These are phyloP conservation scores for Herpetomonas tarakana DNA, from an alignment of 208 protist species.

Conservation along the genomic window DNA sequence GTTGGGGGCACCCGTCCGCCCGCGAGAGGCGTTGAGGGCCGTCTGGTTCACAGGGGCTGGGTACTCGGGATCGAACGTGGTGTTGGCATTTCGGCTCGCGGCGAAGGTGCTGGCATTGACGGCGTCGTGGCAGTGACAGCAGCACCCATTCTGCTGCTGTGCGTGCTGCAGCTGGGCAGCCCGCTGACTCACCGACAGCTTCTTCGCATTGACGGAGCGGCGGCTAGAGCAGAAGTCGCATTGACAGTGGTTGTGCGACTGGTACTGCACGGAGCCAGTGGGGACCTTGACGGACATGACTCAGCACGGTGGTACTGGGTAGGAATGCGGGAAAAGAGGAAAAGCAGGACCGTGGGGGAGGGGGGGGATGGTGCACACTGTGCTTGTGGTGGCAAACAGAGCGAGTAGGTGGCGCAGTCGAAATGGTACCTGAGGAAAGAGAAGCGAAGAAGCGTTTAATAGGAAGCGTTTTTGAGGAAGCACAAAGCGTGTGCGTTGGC, in stretches of 20 bases:
- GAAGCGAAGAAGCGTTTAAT: too few species aligned
- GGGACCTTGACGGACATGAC: slow-evolving; percentile 70
- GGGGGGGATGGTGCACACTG: too few species aligned
- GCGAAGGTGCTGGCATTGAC: slow-evolving; percentile 17
- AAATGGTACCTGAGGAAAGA: too few species aligned
- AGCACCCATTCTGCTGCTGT: slow-evolving; percentile 48
- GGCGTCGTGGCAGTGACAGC: slow-evolving; percentile 45
- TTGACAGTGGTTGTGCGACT: slow-evolving; percentile 81
- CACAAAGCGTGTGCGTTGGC: too few species aligned
- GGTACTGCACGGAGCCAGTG: slow-evolving; percentile 54
- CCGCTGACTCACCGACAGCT: slow-evolving; percentile 48
- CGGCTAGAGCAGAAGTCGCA: slow-evolving; percentile 87
- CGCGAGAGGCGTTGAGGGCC: slow-evolving; percentile 66
- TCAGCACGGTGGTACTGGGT: not conserved
- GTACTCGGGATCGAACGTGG: slow-evolving; percentile 66
- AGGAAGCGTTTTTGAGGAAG: too few species aligned
- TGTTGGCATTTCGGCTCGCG: slow-evolving; percentile 5
- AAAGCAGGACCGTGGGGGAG: too few species aligned
- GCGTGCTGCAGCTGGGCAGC: slow-evolving; percentile 20
- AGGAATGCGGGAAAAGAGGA: not conserved
- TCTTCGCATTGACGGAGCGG: slow-evolving; percentile 73
- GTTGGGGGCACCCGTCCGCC: slow-evolving; percentile 44
- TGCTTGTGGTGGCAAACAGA: too few species aligned
- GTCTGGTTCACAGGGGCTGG: slow-evolving; percentile 82
- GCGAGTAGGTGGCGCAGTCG: too few species aligned